A percentile compares a stretch with the other conserved stretches of the same genome.
Evolutionary conservation across 192 early-diverging fungal genomes (phyloP).

Genomic region (Backusella liffmaniae): DNA sequence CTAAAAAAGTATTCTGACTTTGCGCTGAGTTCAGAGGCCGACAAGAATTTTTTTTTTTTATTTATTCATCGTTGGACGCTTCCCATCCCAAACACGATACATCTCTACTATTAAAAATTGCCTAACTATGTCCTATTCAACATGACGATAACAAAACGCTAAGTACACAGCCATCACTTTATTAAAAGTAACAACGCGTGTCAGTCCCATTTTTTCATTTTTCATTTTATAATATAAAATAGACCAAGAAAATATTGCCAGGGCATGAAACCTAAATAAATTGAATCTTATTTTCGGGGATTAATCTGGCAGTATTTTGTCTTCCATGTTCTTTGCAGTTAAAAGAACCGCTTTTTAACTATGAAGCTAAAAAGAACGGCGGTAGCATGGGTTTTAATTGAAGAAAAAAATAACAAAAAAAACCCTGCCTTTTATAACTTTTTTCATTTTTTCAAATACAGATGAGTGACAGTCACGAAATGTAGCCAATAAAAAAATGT

Average conservation of each 20-base stretch:
- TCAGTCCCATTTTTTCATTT: background rate
- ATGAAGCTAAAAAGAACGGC: slow-evolving; percentile 9
- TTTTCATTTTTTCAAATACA: background rate
- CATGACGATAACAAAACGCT: no score
- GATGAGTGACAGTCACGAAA: background rate
- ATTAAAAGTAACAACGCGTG: no score
- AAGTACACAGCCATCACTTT: no score
- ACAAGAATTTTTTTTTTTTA: background rate
- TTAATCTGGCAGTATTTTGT: slow-evolving; percentile 4
- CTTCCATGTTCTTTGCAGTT: slow-evolving; percentile 6
- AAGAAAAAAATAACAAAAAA: background rate
- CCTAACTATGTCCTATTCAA: no score
- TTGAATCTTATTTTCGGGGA: slow-evolving; percentile 15
- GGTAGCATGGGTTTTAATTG: slow-evolving; percentile 13
- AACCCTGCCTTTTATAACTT: background rate
- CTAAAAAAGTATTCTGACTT: no score
- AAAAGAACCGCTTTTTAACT: slow-evolving; percentile 14
- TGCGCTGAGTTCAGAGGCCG: no score
- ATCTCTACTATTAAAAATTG: no score
- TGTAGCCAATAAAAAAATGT: background rate
- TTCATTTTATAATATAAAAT: background rate
- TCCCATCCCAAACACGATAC: no score
- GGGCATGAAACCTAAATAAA: slow-evolving; percentile 18
- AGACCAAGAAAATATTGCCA: slow-evolving; percentile 3
- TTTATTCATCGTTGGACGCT: background rate